phyloP scores from a whole-genome alignment of 768 basidiomycete species.

The Amanita muscaria region DNA sequence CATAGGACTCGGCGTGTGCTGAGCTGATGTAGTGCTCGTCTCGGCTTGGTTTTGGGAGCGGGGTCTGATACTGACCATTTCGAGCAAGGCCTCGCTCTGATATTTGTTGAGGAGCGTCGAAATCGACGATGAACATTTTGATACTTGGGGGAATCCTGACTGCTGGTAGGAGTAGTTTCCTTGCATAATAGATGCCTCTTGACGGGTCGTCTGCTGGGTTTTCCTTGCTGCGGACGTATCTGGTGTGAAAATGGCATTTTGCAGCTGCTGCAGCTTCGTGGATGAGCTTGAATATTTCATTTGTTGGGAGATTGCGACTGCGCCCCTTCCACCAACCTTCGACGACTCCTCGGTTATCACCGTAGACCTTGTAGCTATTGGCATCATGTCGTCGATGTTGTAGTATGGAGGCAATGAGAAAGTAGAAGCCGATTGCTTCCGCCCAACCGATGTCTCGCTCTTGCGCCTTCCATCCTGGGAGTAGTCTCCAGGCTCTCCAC shows the following conservation, averaged over 20 bases:
- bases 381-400: too few relatives aligned
- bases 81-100: too few relatives aligned
- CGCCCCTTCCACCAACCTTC: conserved; percentile 33
- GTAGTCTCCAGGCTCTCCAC: conserved; percentile 26
- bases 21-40: too few relatives aligned
- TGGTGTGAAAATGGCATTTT: conserved; percentile 13
- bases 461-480: conserved; percentile 21
- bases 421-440: conserved; percentile 33
- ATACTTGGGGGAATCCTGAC: conserved; percentile 3
- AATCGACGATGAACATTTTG: too few relatives aligned
- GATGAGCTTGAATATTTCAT: conserved; percentile 21
- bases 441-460: conserved; percentile 37
- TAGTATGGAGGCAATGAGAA: conserved; percentile 21
- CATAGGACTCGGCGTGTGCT: too few relatives aligned
- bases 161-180: conserved; percentile 20
- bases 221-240: conserved; percentile 23
- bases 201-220: conserved; percentile 35
- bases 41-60: too few relatives aligned
- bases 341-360: conserved; percentile 33
- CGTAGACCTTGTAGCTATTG: conserved; percentile 12
- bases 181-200: conserved; percentile 19
- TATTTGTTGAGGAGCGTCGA: too few relatives aligned
- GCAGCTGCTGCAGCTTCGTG: conserved; percentile 7
- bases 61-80: too few relatives aligned
- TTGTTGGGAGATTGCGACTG: conserved; percentile 23